Evolutionary conservation across 139 green algal genomes (phyloP), one percentile per base, ranked within the genome.

Genomic region (Prasinococcaceae sp.): DNA sequence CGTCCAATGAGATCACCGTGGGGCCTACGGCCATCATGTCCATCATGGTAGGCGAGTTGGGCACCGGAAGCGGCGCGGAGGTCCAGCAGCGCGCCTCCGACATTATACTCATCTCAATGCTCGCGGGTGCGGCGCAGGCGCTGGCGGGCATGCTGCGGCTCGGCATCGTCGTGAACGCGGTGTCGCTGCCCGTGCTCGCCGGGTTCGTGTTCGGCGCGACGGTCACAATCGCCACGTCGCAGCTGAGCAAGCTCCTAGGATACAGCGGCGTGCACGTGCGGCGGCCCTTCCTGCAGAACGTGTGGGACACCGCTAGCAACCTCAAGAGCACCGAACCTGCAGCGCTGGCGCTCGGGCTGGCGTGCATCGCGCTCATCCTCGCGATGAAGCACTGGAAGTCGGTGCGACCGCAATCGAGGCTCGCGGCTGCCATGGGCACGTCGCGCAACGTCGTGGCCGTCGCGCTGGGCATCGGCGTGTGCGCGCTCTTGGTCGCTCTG

Each of bases 141-240:
- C 43, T 22, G 6, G 35, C 88, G 16, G 83, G 83, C 26, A 12
- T 90, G 2, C 37, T 85, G 23, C 61, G 72, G 47, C 68, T 93
- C 32, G 83, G 76, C 17, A 88, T 79, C 63, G 22, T 92, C 17
- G 80, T 72, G 39, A 79, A 83, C 50, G 86, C 88, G 50, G 62
- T 92, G 23, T 76, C 59, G 2, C 79, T 88, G 52, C 54, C 73
- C 1, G 73, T 84, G 28, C 82, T 84, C 41, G 63, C 50, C 30
- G 83, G 81, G 27, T 92, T 92, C 77, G 90, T 81, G 35, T 70
- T 57, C 1, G 81, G 81, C 3, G 79, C 81, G 4, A 74, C 81
- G 16, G 76, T 90, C 53, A 77, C 77, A 45, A 92, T 84, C 51
- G 74, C 51, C 40, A 42, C 77, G 30, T 66, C 51, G 14, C 77